These are phyloP conservation scores for Tremella mesenterica DNA, from an alignment of 768 basidiomycete genomes.

Conservation along the genomic window DNA sequence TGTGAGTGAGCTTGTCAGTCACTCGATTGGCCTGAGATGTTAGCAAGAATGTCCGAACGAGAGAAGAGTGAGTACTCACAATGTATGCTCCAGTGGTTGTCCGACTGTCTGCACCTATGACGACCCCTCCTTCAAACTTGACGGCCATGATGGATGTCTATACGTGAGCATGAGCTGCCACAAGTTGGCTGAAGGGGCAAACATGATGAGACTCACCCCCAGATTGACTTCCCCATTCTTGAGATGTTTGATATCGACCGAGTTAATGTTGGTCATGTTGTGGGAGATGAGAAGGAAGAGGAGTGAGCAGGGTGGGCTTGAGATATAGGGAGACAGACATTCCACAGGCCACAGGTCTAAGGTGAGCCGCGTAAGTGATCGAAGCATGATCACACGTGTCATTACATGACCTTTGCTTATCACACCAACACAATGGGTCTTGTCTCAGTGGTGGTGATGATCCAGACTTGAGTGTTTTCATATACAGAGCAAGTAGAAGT, in stretches of 20 bases:
- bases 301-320: background rate
- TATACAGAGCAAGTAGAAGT: too few species aligned
- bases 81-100: constrained; percentile 96
- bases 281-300: background rate
- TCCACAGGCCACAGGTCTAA: too few species aligned
- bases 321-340: background rate
- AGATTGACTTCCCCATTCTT: constrained; percentile 95
- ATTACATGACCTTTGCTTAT: too few species aligned
- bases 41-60: background rate
- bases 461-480: too few species aligned
- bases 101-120: constrained; percentile 93
- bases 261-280: constrained; percentile 50
- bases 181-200: too few species aligned
- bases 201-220: constrained; percentile 56
- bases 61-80: constrained; percentile 49
- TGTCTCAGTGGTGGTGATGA: too few species aligned
- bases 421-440: background rate
- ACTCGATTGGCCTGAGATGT: constrained; percentile 87
- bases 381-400: too few species aligned
- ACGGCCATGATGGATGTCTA: constrained; percentile 99
- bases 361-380: too few species aligned
- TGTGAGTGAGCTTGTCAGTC: constrained; percentile 91
- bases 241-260: constrained; percentile 73
- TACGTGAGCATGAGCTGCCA: constrained; percentile 9
- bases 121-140: constrained; percentile 86